phyloP scores from a whole-genome alignment of 1,139 yeast genomes.

The Pichia sp. region DNA sequence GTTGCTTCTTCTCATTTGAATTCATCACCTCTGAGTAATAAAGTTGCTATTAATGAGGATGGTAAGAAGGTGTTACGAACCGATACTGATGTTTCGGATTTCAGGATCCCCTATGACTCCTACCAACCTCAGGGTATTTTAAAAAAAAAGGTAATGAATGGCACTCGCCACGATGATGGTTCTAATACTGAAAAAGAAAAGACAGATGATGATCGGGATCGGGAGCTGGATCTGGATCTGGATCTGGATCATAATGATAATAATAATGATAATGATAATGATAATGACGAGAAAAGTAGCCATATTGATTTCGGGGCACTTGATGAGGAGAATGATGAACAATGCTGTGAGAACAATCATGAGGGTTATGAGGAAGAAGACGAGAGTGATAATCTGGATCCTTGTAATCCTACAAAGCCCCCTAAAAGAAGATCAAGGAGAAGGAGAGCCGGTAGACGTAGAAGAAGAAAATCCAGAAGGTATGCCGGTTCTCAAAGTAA shows the following conservation, averaged over 20 bases:
- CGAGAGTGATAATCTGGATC: not conserved
- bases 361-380: slow-evolving; percentile 1
- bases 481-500: slow-evolving; percentile 28
- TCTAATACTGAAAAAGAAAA: no score
- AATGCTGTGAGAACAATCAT: not conserved
- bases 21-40: not conserved
- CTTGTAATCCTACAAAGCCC: not conserved
- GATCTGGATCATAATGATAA: not conserved
- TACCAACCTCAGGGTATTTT: slow-evolving; percentile 5
- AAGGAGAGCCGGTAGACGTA: slow-evolving; percentile 6
- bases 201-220: no score
- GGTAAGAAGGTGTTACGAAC: slow-evolving; percentile 1
- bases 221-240: no score
- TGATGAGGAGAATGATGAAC: not conserved
- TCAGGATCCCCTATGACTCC: not conserved
- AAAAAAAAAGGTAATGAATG: not conserved
- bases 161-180: no score
- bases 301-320: not conserved
- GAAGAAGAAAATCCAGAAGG: slow-evolving; percentile 20
- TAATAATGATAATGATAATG: not conserved
- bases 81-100: slow-evolving; percentile 5
- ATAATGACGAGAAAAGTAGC: not conserved
- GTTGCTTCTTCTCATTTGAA: no score
- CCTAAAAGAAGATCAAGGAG: not conserved
- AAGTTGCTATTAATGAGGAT: not conserved